Conservation (phyloP, 208 protist genomes). For the Trypanosoma cruzi region DNA sequence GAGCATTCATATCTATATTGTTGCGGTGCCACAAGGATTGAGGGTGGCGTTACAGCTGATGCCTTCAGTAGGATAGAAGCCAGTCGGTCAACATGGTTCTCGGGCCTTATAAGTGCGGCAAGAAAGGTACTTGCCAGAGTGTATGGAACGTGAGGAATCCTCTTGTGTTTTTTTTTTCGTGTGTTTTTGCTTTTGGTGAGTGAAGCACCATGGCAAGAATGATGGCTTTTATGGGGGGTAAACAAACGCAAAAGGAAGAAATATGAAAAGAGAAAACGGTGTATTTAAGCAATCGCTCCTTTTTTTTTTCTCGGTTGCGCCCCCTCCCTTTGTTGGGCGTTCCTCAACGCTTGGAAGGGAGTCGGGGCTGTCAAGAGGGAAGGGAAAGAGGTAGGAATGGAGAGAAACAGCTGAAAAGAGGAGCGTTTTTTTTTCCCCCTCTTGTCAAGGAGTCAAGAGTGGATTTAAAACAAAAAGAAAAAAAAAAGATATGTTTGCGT, state of each 20-base stretch:
- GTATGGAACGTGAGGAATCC: not conserved
- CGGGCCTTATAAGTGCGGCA: not conserved
- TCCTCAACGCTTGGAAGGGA: too few species aligned
- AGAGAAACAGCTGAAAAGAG: not conserved
- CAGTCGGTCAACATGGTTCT: not conserved
- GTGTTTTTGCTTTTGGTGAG: not conserved
- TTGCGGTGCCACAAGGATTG: slow-evolving; percentile 11
- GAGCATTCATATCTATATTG: slow-evolving; percentile 18
- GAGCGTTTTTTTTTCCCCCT: not conserved
- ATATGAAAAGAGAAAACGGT: slow-evolving; percentile 6
- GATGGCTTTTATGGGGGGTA: not conserved
- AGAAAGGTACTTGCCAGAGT: not conserved
- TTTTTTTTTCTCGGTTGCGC: too few species aligned
- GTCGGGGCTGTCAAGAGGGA: too few species aligned
- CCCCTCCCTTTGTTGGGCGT: too few species aligned
- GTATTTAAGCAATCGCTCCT: too few species aligned
- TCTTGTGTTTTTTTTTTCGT: not conserved
- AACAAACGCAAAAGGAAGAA: not conserved
- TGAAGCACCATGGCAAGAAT: not conserved
- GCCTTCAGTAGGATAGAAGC: slow-evolving; percentile 9
- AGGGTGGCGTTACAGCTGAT: slow-evolving; percentile 18
- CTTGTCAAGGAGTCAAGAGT: not conserved
- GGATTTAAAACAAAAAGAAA: not conserved
- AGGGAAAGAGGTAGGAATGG: not conserved
- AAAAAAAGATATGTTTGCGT: too few species aligned